These are phyloP conservation scores for Arthromyces matolae DNA, from an alignment of 768 basidiomycete species.

Conservation along the genomic window DNA sequence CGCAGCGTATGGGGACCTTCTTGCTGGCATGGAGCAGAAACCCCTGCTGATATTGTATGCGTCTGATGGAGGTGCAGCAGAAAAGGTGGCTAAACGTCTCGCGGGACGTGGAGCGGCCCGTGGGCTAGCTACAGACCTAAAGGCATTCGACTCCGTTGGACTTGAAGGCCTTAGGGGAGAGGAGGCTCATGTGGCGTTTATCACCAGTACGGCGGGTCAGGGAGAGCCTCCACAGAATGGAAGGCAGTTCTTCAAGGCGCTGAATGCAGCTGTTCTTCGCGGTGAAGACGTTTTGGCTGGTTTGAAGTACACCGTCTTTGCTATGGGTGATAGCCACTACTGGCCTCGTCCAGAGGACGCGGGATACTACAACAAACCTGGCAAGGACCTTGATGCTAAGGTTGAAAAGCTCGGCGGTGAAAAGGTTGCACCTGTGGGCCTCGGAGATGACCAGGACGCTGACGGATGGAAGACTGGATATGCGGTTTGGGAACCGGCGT, in stretches of 20 bases:
- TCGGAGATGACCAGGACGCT: conserved; percentile 96
- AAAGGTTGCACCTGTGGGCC: conserved; percentile 69
- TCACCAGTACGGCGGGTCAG: conserved; percentile 94
- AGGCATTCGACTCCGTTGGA: conserved; percentile 78
- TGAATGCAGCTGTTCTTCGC: conserved; percentile 62
- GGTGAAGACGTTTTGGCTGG: conserved; percentile 59
- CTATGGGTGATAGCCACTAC: conserved; percentile 97
- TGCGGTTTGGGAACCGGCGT: conserved; percentile 86
- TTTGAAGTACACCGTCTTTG: conserved; percentile 82
- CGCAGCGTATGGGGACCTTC: conserved; percentile 78
- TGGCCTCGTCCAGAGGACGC: conserved; percentile 97
- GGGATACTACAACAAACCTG: conserved; percentile 97
- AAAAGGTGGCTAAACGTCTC: conserved; percentile 91
- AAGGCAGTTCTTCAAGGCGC: conserved; percentile 80
- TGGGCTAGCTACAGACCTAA: conserved; percentile 71
- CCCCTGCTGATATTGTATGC: conserved; percentile 90
- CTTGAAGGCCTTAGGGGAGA: conserved; percentile 74
- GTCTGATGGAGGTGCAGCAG: conserved; percentile 92
- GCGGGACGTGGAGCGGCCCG: conserved; percentile 78
- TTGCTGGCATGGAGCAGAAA: conserved; percentile 83
- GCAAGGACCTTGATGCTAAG: conserved; percentile 82
- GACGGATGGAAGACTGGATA: conserved; percentile 96
- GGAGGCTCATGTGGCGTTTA: conserved; percentile 66
- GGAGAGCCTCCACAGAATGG: conserved; percentile 98
- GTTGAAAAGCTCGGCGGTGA: conserved; percentile 78